Evolutionary conservation across 73 alveolate genomes (phyloP).

Genomic region (Tetrahymena malaccensis): DNA sequence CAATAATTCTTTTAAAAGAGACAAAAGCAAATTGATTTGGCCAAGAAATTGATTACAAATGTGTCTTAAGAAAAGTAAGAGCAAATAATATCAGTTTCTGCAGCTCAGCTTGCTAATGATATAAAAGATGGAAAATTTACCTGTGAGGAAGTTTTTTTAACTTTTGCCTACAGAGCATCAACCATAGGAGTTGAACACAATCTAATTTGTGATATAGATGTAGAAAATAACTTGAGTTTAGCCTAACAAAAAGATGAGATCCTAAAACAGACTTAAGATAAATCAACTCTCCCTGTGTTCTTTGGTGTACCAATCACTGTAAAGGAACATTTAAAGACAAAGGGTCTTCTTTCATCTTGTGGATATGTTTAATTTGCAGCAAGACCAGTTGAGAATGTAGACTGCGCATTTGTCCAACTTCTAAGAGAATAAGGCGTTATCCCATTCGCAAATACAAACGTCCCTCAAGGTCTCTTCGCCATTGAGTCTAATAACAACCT

Average conservation of each 20-base stretch:
- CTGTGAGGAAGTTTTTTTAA: background rate
- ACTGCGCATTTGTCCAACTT: constrained; percentile 13
- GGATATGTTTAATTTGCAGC: background rate
- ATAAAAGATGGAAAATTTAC: background rate
- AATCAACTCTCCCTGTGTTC: background rate
- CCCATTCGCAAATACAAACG: constrained; percentile 36
- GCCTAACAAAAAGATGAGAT: background rate
- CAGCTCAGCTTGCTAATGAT: background rate
- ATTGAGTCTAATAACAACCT: constrained; percentile 25
- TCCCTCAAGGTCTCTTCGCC: constrained; percentile 18
- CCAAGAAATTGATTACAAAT: background rate
- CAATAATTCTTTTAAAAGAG: background rate
- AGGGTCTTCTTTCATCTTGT: background rate
- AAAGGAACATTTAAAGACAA: background rate
- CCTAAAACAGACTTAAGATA: background rate
- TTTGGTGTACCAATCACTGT: background rate
- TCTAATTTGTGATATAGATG: background rate
- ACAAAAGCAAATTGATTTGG: background rate
- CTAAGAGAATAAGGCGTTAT: constrained; percentile 50
- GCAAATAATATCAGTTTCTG: background rate
- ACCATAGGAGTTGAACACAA: background rate
- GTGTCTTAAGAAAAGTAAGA: background rate
- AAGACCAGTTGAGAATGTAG: constrained; percentile 2
- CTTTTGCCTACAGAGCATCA: background rate
- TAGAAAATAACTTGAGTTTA: background rate